phyloP scores from a whole-genome alignment of 306 rosid genomes.

The Sicyos edulis region DNA sequence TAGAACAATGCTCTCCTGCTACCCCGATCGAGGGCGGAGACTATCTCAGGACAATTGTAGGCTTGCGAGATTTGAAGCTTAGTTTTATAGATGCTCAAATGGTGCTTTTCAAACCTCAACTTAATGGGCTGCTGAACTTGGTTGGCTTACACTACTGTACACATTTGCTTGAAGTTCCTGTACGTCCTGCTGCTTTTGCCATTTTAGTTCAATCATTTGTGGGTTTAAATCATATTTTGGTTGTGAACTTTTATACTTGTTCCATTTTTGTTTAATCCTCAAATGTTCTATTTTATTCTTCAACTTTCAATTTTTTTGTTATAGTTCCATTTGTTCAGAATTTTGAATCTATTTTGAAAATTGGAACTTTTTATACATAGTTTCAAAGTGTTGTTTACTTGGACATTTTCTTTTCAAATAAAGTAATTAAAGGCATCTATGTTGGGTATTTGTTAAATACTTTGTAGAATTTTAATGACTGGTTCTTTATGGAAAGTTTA shows the following conservation, averaged over 20 bases:
- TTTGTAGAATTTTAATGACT: background rate
- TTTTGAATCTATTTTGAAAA: background rate
- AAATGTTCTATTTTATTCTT: background rate
- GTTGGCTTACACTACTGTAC: constrained; percentile 65
- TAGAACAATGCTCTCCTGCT: constrained; percentile 38
- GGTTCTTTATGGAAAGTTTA: background rate
- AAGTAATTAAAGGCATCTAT: background rate
- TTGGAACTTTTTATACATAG: background rate
- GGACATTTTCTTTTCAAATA: background rate
- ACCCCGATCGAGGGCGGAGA: constrained; percentile 60
- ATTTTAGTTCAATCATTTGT: constrained; percentile 11
- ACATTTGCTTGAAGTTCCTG: constrained; percentile 50
- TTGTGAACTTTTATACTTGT: background rate
- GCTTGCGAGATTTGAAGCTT: constrained; percentile 37
- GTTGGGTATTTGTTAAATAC: background rate
- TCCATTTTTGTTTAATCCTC: background rate
- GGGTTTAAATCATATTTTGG: background rate
- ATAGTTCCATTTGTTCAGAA: background rate
- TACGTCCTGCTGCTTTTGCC: constrained; percentile 29
- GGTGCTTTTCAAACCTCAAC: constrained; percentile 49
- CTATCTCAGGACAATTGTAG: constrained; percentile 47
- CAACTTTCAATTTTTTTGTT: background rate
- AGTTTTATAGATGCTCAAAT: constrained; percentile 62
- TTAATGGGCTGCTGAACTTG: constrained; percentile 54
- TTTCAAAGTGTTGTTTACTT: background rate